phyloP scores from a whole-genome alignment of 129 eudicot species.

The Helianthus annuus region HanXRQr2.0-SUNRISE NC_035436.2:63838531-63839030 shows the following conservation, averaged over 20 bases:
- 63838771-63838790: conserved; percentile 17
- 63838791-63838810: conserved; percentile 30
- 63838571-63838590: conserved; percentile 5
- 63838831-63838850: conserved; percentile 13
- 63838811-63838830: conserved; percentile 23
- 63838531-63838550: conserved; percentile 17
- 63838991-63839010: conserved; percentile 24
- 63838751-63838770: conserved; percentile 16
- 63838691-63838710: conserved; percentile 22
- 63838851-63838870: conserved; percentile 13
- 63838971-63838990: conserved; percentile 39
- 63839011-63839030: conserved; percentile 21
- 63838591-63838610: conserved; percentile 28
- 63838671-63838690: conserved; percentile 31
- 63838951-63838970: conserved; percentile 41
- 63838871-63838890: conserved; percentile 27
- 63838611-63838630: conserved; percentile 26
- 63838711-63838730: conserved; percentile 22
- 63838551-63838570: conserved; percentile 15
- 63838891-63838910: conserved; percentile 42
- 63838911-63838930: conserved; percentile 10
- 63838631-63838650: conserved; percentile 32
- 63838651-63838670: conserved; percentile 9
- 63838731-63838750: conserved; percentile 19
- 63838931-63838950: conserved; percentile 15